Conservation (phyloP, 2,329 filamentous ascomycete species). For the Colletotrichum graminicola region DNA sequence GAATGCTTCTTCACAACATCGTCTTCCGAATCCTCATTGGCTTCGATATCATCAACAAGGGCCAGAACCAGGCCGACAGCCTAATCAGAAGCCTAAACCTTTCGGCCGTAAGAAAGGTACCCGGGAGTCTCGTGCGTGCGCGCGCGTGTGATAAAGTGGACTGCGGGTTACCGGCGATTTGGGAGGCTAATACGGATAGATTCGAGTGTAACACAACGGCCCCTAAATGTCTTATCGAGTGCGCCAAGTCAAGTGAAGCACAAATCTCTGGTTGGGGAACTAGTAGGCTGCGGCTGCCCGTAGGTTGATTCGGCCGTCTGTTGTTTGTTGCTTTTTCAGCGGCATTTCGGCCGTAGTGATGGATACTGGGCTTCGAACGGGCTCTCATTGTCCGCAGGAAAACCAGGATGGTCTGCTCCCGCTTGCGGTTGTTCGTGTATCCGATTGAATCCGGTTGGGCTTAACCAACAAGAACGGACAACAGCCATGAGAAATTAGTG, state of each 20-base stretch:
- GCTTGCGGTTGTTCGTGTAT: background rate
- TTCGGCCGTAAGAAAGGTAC: slow-evolving; percentile 13
- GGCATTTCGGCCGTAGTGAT: slow-evolving; percentile 6
- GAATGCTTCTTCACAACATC: background rate
- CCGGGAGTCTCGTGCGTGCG: background rate
- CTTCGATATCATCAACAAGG: background rate
- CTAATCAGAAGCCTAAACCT: background rate
- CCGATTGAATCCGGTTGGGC: background rate
- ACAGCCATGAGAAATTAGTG: too few species aligned
- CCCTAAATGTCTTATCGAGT: background rate
- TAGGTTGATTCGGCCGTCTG: background rate
- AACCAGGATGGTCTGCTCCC: background rate
- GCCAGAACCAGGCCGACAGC: background rate
- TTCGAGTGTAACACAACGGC: background rate
- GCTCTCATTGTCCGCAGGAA: background rate
- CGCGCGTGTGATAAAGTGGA: slow-evolving; percentile 1
- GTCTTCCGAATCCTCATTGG: background rate
- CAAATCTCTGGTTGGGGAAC: background rate
- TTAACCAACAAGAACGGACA: background rate
- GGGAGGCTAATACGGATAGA: background rate
- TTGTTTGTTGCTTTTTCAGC: background rate
- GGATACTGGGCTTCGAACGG: background rate
- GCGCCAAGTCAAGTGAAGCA: background rate
- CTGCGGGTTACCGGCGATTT: background rate
- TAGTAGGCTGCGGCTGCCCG: background rate